These are phyloP conservation scores for Eimeria necatrix DNA, from an alignment of 169 alveolate genomes.

Conservation along the genomic window DNA sequence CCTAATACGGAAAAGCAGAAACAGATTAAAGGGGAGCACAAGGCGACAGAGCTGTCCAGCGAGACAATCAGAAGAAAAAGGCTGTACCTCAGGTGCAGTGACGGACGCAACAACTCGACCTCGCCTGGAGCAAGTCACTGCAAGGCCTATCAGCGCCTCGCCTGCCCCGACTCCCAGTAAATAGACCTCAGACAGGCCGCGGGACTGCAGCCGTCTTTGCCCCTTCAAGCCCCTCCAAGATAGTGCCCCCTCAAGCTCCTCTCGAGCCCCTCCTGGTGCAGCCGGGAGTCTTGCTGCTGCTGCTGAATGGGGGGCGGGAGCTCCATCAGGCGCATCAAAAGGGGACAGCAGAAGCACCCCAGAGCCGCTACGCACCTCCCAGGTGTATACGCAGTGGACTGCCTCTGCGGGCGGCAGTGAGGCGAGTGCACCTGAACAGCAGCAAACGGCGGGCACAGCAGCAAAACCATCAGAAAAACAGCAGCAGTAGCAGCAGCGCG, in stretches of 20 bases:
- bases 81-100: background rate
- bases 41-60: background rate
- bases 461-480: background rate
- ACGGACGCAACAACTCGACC: background rate
- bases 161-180: background rate
- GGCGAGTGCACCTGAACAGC: background rate
- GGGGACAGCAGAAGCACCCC: constrained; percentile 2
- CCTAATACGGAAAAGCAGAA: background rate
- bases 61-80: background rate
- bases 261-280: background rate
- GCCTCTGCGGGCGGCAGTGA: background rate
- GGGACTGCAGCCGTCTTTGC: background rate
- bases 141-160: background rate
- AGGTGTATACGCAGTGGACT: background rate
- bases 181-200: background rate
- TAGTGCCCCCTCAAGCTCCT: background rate
- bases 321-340: background rate
- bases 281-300: background rate
- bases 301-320: background rate
- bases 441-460: constrained; percentile 2
- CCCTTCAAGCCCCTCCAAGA: background rate
- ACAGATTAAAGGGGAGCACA: background rate
- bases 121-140: background rate
- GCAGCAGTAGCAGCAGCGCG: background rate
- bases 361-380: background rate